Evolutionary conservation across 352 stramenopile genomes (phyloP).

Genomic region (Pythium utonaiense): DNA sequence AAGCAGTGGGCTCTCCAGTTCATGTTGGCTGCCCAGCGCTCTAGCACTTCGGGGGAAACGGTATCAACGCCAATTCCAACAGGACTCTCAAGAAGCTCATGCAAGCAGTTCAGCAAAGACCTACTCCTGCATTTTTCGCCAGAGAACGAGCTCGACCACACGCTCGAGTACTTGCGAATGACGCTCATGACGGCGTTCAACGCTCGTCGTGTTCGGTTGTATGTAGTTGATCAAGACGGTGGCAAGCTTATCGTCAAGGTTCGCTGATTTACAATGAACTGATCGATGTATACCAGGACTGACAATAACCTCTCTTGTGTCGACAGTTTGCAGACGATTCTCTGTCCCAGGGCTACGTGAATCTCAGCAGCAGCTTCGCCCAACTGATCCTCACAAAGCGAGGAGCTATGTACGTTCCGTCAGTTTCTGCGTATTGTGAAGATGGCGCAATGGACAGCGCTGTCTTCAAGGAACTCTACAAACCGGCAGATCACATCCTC

Average conservation of each 20-base stretch:
- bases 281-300: no score
- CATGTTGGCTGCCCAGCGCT: conserved; percentile 38
- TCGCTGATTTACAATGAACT: neutral
- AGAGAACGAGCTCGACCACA: conserved; percentile 77
- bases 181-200: conserved; percentile 54
- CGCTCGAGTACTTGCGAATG: conserved; percentile 62
- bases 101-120: conserved; percentile 75
- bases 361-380: conserved; percentile 31
- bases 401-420: conserved; percentile 24
- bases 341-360: conserved; percentile 35
- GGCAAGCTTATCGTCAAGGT: conserved; percentile 61
- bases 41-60: conserved; percentile 18
- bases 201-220: conserved; percentile 59
- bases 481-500: conserved; percentile 30
- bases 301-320: neutral
- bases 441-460: neutral
- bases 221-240: conserved; percentile 41
- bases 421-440: conserved; percentile 2
- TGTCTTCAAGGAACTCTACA: conserved; percentile 18
- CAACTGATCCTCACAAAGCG: conserved; percentile 31
- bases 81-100: conserved; percentile 51
- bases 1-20: conserved; percentile 75
- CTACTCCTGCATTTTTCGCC: conserved; percentile 70
- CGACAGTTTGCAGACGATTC: conserved; percentile 58
- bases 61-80: conserved; percentile 31